A percentile compares a stretch with the other conserved stretches of the same genome.
Evolutionary conservation across 2,329 filamentous ascomycete genomes (phyloP).

Genomic region (Botryotinia convoluta): DNA sequence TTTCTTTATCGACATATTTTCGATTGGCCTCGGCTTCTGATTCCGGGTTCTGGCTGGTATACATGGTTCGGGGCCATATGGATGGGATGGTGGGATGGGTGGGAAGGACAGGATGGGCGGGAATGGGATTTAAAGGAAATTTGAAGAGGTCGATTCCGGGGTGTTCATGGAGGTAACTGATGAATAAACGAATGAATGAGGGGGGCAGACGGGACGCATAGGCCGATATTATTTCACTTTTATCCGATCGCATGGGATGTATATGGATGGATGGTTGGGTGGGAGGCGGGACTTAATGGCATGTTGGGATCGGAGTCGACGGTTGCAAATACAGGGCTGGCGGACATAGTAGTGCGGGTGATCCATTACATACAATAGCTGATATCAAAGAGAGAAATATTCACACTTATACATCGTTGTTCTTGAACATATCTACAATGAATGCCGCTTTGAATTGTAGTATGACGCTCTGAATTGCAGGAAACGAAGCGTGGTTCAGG

Average conservation of each 20-base stretch:
- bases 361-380: background rate
- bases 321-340: slow-evolving; percentile 4
- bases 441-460: background rate
- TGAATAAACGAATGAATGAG: background rate
- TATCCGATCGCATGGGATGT: slow-evolving; percentile 7
- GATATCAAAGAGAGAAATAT: background rate
- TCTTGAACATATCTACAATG: background rate
- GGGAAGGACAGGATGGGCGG: background rate
- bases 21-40: background rate
- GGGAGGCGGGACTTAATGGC: background rate
- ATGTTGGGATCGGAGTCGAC: background rate
- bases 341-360: background rate
- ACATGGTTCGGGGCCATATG: background rate
- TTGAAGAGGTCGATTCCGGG: background rate
- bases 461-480: background rate
- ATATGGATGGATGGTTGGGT: background rate
- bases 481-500: too few species aligned
- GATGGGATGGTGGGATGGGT: background rate
- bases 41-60: background rate
- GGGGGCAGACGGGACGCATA: background rate
- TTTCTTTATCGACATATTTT: background rate
- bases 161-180: background rate
- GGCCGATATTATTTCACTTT: background rate
- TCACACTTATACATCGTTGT: background rate
- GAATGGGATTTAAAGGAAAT: background rate